Evolutionary conservation across 495 filamentous ascomycete species (phyloP), one percentile per base, ranked within the genome.

Genomic region (Xylaria flabelliformis): DNA sequence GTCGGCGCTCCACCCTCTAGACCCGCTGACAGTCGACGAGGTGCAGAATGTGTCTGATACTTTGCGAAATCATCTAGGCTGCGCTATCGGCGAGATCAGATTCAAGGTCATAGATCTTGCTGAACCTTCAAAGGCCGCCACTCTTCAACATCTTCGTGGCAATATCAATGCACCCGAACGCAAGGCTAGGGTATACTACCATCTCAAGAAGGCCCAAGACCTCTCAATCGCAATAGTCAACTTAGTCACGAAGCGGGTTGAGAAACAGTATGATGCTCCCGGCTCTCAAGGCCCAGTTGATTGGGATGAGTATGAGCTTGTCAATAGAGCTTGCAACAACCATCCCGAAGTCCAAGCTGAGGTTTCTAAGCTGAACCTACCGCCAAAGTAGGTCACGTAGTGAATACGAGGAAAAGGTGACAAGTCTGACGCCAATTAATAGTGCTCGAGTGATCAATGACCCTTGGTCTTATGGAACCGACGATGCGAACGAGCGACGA

Each of bases 401-500:
- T 58, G 4, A 32, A 58, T 29, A 7, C 10, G 9, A 58, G 1
- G 19, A 17, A 58, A 32, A 13, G 0, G 3, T 17, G 15, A 6
- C 3, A 15, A 3, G 29, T 55, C 53, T 58, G 12, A 58, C 53
- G 32, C 2, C 19, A 3, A 58, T 26, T 32, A 29, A 29, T 29
- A 58, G 53, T 58, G 53, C 53, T 58, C 53, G 53, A 15, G 24
- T 58, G 3, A 10, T 58, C 9, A 58, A 58, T 58, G 53, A 58
- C 53, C 53, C 53, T 32, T 58, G 53, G 53, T 26, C 53, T 0
- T 58, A 29, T 32, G 53, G 53, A 19, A 72, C 70, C 32, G 70
- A 72, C 32, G 46, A 61, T 42, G 61, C 50, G 46, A 64, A 21
- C 10, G 70, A 72, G 70, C 32, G 65, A 26, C 62, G 59, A 24